Evolutionary conservation across 1,284 basidiomycete species (phyloP).

Genomic region (Earliella scabrosa): DNA sequence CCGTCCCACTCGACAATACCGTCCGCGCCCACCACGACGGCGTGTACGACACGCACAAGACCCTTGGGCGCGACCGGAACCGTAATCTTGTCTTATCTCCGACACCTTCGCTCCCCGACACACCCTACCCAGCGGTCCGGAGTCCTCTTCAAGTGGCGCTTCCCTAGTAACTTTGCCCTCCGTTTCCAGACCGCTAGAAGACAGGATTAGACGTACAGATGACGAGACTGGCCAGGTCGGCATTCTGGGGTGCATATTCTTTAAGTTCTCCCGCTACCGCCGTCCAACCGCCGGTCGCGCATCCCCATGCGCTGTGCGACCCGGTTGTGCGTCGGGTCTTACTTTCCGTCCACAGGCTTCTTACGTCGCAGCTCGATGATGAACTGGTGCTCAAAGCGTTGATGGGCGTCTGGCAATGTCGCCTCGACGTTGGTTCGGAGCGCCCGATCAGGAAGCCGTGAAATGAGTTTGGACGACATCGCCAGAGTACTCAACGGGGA

Average conservation of each 20-base stretch:
- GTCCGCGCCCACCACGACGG: background rate
- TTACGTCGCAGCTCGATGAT: slow-evolving; percentile 15
- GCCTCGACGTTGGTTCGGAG: no score
- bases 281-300: no score
- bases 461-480: no score
- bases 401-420: no score
- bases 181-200: background rate
- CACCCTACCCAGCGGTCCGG: no score
- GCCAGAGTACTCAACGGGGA: no score
- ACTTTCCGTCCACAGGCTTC: background rate
- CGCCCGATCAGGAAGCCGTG: no score
- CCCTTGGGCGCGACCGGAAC: background rate
- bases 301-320: background rate
- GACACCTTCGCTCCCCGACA: background rate
- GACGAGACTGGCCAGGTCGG: background rate
- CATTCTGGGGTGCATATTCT: background rate
- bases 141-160: no score
- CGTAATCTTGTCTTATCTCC: slow-evolving; percentile 1
- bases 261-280: no score
- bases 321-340: background rate
- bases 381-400: background rate
- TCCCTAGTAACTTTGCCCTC: background rate
- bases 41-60: background rate
- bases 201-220: background rate
- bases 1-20: background rate